A percentile compares a stretch with the other conserved stretches of the same genome.
Evolutionary conservation across 495 filamentous ascomycete species (phyloP).

Genomic region (Xylaria nigripes): DNA sequence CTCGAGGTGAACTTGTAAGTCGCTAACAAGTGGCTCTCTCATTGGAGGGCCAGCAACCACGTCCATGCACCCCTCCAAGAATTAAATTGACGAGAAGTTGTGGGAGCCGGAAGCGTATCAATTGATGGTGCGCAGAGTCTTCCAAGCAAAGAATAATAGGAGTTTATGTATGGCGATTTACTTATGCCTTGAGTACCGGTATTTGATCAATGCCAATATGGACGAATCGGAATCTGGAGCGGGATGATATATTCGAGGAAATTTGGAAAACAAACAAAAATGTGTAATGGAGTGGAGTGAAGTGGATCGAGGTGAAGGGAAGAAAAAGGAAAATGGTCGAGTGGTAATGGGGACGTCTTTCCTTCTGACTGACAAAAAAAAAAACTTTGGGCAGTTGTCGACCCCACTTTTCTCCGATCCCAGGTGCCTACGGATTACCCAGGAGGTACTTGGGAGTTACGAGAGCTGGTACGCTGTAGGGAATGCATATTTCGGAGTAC

Average conservation of each 20-base stretch:
- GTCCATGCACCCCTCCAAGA: neutral
- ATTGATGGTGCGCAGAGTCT: neutral
- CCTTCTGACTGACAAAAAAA: no score
- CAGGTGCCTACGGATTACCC: no score
- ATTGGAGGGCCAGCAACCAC: neutral
- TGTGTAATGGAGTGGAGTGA: neutral
- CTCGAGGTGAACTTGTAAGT: neutral
- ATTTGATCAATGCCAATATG: neutral
- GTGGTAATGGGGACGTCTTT: constrained; percentile 5
- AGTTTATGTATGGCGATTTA: neutral
- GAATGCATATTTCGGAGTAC: no score
- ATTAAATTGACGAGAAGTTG: neutral
- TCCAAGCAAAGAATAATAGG: neutral
- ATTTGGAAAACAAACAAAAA: neutral
- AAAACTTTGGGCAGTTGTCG: neutral
- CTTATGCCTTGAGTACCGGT: neutral
- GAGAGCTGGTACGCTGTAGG: no score
- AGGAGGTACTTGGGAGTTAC: no score
- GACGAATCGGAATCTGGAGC: constrained; percentile 7
- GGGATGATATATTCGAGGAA: constrained; percentile 9
- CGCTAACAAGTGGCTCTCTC: neutral
- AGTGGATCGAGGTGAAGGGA: neutral
- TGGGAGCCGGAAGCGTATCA: neutral
- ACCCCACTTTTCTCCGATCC: neutral
- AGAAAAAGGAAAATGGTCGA: constrained; percentile 6